Base-by-base conservation (phyloP, 176 grass and related monocot species). In the Musa beccarii region DNA sequence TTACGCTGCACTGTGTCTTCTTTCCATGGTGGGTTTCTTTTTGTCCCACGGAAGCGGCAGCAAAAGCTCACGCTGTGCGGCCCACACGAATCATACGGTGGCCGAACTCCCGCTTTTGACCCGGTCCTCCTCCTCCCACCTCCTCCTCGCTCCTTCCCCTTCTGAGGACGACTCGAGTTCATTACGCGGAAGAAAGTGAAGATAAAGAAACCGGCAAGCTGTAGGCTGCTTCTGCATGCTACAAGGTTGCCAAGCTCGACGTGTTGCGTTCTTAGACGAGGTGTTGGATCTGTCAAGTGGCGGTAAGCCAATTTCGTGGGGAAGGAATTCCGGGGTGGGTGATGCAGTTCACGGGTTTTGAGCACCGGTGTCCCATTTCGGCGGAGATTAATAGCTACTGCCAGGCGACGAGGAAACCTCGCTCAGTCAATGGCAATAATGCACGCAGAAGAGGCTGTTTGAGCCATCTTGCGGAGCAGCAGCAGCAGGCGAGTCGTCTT, bases 81-180 rank as follows among this genome's bases (percentile, higher is more conserved):
- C 25, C 66, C 66, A 68, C 66, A 49, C 43, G 79, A 86, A 86
- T 86, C 74, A 86, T 86, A 86, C 78, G 79, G 81, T 86, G 66
- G n/a, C 10, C 54, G 28, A 52, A 17, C 23, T 24, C 28, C 29
- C 28, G 16, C 49, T 17, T 69, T 49, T 43, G 12, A 15, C 28
- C 34, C 20, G 17, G 2, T 62, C 57, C 20, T 62, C 20, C 17
- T n/a, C 26, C 25, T 25, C 25, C 25, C 1, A 22, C 25, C 26
- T 2, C 26, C 26, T 2, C 26, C 26, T 28, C 26, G 26, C 26
- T 28, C 26, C 26, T 28, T 28, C 20, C n/a, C 2, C 13, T n/a
- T 62, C 57, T 7, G 15, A 62, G 15, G 57, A 8, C 57, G 15
- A 6, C 57, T 62, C n/a, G n/a, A 19, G 57, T 34, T 34, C 34